A percentile compares a stretch with the other conserved stretches of the same genome.
phyloP scores from a whole-genome alignment of 169 alveolate species.

The Eimeria maxima region DNA sequence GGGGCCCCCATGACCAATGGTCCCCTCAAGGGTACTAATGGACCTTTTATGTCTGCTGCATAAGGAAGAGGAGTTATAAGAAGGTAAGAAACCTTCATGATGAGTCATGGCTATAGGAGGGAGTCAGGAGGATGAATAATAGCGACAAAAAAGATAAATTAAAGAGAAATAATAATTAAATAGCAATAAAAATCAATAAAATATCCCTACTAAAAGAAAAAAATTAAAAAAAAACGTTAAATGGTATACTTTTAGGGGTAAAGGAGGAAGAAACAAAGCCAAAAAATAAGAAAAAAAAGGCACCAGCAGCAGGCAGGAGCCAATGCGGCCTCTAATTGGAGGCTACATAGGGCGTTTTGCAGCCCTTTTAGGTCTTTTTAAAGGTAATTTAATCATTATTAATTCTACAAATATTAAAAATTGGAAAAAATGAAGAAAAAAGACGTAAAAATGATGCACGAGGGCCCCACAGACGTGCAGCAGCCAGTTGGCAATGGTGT shows the following conservation, averaged over 20 bases:
- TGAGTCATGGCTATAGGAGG: too few species aligned
- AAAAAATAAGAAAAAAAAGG: too few species aligned
- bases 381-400: background rate
- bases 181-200: background rate
- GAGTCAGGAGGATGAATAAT: constrained; percentile 97
- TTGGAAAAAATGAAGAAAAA: background rate
- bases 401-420: background rate
- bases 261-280: too few species aligned
- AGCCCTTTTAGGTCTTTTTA: background rate
- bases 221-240: background rate
- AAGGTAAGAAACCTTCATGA: too few species aligned
- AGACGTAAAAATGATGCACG: too few species aligned
- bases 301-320: too few species aligned
- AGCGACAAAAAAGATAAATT: constrained; percentile 85
- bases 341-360: background rate
- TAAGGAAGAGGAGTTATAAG: too few species aligned
- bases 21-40: too few species aligned
- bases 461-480: background rate
- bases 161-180: background rate
- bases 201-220: background rate
- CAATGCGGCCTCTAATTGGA: background rate
- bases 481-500: too few species aligned
- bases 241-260: background rate
- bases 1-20: constrained; percentile 94
- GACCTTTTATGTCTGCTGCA: too few species aligned